A percentile compares a stretch with the other conserved stretches of the same genome.
These are phyloP conservation scores for Biscogniauxia sp. DNA, from an alignment of 2,329 filamentous ascomycete genomes.

Conservation along the genomic window DNA sequence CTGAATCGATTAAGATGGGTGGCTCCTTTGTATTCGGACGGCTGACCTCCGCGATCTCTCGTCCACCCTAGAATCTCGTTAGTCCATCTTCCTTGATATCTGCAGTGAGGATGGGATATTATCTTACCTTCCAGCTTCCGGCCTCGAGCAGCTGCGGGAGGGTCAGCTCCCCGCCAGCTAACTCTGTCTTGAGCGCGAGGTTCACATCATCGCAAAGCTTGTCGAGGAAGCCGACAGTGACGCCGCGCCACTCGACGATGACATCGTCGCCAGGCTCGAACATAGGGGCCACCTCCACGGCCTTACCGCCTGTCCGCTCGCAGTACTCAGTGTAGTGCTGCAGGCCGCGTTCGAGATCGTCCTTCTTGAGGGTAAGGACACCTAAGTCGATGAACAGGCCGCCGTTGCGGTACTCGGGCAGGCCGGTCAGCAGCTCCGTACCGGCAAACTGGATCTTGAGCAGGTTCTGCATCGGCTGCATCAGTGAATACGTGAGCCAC, in stretches of 20 bases:
- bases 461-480: constrained; percentile 83
- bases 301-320: constrained; percentile 65
- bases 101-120: no score
- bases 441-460: constrained; percentile 80
- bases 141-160: constrained; percentile 91
- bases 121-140: constrained; percentile 84
- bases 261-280: constrained; percentile 74
- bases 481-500: constrained; percentile 91
- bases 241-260: constrained; percentile 75
- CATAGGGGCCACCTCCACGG: constrained; percentile 60
- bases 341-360: constrained; percentile 69
- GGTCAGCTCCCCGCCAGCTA: constrained; percentile 70
- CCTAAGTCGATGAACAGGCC: constrained; percentile 84
- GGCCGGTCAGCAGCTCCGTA: constrained; percentile 76
- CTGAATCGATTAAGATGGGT: constrained; percentile 92
- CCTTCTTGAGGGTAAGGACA: constrained; percentile 70
- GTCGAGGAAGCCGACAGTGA: constrained; percentile 73
- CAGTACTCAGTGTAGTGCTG: constrained; percentile 69
- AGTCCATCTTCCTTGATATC: constrained; percentile 8
- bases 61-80: constrained; percentile 63
- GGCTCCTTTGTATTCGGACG: constrained; percentile 95
- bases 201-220: constrained; percentile 64
- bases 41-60: constrained; percentile 93
- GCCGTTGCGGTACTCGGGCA: constrained; percentile 91
- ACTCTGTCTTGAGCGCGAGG: constrained; percentile 60